Evolutionary conservation across 768 basidiomycete genomes (phyloP).

Genomic region (Amanita pallidorosea): DNA sequence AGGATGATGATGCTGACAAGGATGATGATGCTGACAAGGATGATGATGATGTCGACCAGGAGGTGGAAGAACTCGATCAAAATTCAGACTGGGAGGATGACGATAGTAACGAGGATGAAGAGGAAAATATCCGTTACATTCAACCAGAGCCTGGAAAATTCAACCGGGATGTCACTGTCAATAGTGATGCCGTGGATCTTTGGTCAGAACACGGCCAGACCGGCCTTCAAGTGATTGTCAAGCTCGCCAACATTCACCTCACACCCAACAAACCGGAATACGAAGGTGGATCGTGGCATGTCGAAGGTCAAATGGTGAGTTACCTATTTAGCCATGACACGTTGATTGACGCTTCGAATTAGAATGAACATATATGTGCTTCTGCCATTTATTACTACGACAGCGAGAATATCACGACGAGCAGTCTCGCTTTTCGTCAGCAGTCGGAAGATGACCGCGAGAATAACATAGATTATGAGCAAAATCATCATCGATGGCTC

Average conservation of each 20-base stretch:
- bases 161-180: too few relatives aligned
- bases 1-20: too few relatives aligned
- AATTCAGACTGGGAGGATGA: too few relatives aligned
- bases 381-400: slow-evolving; percentile 14
- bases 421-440: slow-evolving; percentile 20
- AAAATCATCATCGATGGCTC: background rate
- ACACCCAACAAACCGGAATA: too few relatives aligned
- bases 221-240: slow-evolving; percentile 21
- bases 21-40: too few relatives aligned
- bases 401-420: slow-evolving; percentile 19
- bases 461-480: background rate
- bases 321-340: too few relatives aligned
- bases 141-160: background rate
- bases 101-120: too few relatives aligned
- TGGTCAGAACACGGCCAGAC: background rate
- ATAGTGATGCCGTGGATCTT: background rate
- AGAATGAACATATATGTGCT: slow-evolving; percentile 6
- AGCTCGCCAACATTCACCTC: slow-evolving; percentile 21
- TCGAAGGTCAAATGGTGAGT: slow-evolving; percentile 12
- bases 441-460: background rate
- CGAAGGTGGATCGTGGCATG: slow-evolving; percentile 21
- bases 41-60: too few relatives aligned
- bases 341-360: too few relatives aligned
- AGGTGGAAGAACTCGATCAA: too few relatives aligned
- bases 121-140: too few relatives aligned